A percentile compares a stretch with the other conserved stretches of the same genome.
These are phyloP conservation scores for Fragaria iinumae DNA, from an alignment of 306 rosid genomes.

Conservation along the genomic window DNA sequence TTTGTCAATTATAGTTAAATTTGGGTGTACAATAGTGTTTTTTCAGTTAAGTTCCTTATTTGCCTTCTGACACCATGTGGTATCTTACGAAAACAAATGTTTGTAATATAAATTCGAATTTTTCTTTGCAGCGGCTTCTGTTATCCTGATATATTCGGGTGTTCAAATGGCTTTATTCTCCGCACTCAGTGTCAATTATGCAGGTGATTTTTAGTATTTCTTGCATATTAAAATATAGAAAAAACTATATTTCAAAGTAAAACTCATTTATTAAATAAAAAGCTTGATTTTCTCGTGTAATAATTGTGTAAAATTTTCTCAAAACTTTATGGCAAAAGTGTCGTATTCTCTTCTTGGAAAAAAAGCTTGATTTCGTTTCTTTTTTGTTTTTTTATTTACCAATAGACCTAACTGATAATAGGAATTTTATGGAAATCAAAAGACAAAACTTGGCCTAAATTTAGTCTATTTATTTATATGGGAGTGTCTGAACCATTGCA, in stretches of 20 bases:
- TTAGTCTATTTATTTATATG: background rate
- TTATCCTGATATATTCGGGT: conserved; percentile 60
- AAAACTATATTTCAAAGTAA: background rate
- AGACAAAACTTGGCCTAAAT: background rate
- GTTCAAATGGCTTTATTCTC: conserved; percentile 89
- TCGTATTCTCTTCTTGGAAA: background rate
- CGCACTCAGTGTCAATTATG: conserved; percentile 66
- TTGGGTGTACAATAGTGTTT: background rate
- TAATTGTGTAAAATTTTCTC: background rate
- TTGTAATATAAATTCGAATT: conserved; percentile 21
- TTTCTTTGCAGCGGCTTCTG: conserved; percentile 62
- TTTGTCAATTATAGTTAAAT: background rate
- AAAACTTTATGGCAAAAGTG: background rate
- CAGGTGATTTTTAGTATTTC: conserved; percentile 39
- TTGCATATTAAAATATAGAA: background rate
- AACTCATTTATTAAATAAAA: no score
- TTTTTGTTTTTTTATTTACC: no score
- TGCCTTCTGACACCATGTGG: background rate
- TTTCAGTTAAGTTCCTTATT: background rate
- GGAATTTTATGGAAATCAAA: background rate
- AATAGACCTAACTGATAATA: background rate
- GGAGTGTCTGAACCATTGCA: conserved; percentile 26
- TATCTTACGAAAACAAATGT: conserved; percentile 1
- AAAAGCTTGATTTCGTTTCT: background rate
- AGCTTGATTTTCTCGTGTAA: no score